phyloP scores from a whole-genome alignment of 2,329 filamentous ascomycete genomes.

The Claviceps africana region DNA sequence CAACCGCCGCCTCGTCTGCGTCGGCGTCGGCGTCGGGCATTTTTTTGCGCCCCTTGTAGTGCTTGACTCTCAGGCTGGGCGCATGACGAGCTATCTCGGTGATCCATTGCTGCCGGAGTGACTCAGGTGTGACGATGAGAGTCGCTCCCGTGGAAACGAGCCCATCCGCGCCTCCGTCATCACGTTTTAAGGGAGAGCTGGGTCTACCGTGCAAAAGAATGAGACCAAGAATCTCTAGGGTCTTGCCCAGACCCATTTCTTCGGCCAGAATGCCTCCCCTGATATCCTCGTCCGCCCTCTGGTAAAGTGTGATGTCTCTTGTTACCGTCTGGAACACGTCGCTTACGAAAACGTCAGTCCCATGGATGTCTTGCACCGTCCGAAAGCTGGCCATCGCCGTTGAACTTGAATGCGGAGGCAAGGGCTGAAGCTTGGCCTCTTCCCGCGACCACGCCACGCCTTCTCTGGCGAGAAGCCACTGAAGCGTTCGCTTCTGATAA shows the following conservation, averaged over 20 bases:
- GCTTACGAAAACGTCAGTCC: slow-evolving; percentile 39
- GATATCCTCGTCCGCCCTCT: slow-evolving; percentile 24
- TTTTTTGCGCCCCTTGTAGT: slow-evolving; percentile 38
- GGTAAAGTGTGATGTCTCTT: slow-evolving; percentile 31
- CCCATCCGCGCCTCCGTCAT: slow-evolving; percentile 23
- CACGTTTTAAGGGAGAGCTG: background rate
- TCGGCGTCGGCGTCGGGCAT: slow-evolving; percentile 14
- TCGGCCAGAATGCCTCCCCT: slow-evolving; percentile 58
- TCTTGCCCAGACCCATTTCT: slow-evolving; percentile 77
- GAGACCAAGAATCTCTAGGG: slow-evolving; percentile 58
- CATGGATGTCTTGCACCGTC: slow-evolving; percentile 18
- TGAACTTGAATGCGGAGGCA: slow-evolving; percentile 2
- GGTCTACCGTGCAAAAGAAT: slow-evolving; percentile 44
- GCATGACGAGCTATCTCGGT: slow-evolving; percentile 45
- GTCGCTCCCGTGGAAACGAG: slow-evolving; percentile 41
- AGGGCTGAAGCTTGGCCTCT: slow-evolving; percentile 8
- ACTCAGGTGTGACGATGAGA: slow-evolving; percentile 45
- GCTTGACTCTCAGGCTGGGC: slow-evolving; percentile 38
- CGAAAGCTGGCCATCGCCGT: slow-evolving; percentile 17
- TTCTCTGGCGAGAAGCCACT: slow-evolving; percentile 58
- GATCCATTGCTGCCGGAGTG: slow-evolving; percentile 47
- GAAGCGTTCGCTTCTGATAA: slow-evolving; percentile 56
- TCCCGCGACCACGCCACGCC: slow-evolving; percentile 34
- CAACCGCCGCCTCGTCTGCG: slow-evolving; percentile 23
- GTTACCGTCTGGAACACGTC: slow-evolving; percentile 47